phyloP scores from a whole-genome alignment of 2,329 filamentous ascomycete genomes.

The Cladosporium sp. region DNA sequence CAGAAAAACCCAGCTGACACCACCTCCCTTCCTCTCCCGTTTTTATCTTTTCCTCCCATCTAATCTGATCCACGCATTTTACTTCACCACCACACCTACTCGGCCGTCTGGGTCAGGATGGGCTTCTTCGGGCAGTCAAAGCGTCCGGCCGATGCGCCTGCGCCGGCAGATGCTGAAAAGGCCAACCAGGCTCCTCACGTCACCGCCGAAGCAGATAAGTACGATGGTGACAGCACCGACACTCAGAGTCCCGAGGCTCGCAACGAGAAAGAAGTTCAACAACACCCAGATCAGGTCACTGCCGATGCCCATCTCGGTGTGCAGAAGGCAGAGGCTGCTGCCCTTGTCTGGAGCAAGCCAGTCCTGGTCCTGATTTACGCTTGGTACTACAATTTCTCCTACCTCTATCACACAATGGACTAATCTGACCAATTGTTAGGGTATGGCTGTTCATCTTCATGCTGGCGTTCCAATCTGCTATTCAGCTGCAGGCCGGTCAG shows the following conservation, averaged over 20 bases:
- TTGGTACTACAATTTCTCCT: constrained; percentile 17
- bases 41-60: constrained; percentile 8
- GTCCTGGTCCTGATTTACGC: constrained; percentile 24
- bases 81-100: neutral
- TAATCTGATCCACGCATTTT: neutral
- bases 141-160: neutral
- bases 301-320: constrained; percentile 25
- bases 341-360: constrained; percentile 28
- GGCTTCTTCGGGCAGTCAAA: constrained; percentile 2
- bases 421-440: constrained; percentile 21
- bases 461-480: constrained; percentile 31
- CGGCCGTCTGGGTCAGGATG: neutral
- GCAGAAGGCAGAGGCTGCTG: constrained; percentile 30
- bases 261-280: constrained; percentile 29
- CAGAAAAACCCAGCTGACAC: neutral
- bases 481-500: constrained; percentile 24
- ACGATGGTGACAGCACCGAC: constrained; percentile 18
- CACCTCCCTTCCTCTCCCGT: neutral
- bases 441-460: constrained; percentile 37
- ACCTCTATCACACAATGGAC: too few relatives aligned
- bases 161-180: neutral
- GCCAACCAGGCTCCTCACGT: neutral
- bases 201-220: constrained; percentile 17
- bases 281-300: constrained; percentile 27
- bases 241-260: constrained; percentile 27